Evolutionary conservation across 2,329 filamentous ascomycete genomes (phyloP), one percentile per base, ranked within the genome.

Genomic region (Zalaria obscura): DNA sequence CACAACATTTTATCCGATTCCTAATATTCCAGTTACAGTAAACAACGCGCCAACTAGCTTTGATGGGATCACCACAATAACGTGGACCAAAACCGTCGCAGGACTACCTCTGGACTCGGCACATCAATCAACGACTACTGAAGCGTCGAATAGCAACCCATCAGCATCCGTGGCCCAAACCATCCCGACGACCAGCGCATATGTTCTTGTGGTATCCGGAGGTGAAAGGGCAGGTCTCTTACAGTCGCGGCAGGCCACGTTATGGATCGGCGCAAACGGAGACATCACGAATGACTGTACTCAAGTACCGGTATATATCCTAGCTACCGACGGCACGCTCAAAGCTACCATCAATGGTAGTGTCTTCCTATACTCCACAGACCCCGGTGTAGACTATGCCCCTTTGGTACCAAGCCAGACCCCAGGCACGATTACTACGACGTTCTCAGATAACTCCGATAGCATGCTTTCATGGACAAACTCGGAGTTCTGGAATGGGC

Each of bases 201-300:
- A 5, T 38, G 34, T 7, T 37, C 35, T 5, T 35, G 44, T 27
- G 36, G 37, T 4, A 33, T 25, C 4, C 25, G 42, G 3, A 35
- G 48, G 11, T 41, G 45, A 18, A 51, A 48, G 32, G 18, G 18
- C 18, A 18, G 18, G 18, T 18, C 18, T 18, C 18, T 18, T 18
- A 18, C 18, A 18, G 18, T 18, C 18, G 18, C 43, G 52, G 10
- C 52, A 54, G 28, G 43, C 41, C 1, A 43, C 44, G 5, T 44
- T 47, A 27, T 57, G 50, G 38, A 45, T 57, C 26, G 43, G 39
- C 11, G 48, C 48, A 18, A 47, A 52, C 27, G 54, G 54, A 6
- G 50, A 50, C n/a, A 46, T 50, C n/a, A 52, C 52, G 5, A 54
- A 55, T 36, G 53, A 57, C 35, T 56, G 54, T 40, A 50, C 52